Evolutionary conservation across 306 rosid species (phyloP).

Genomic region (Dicorynia guianensis): DNA sequence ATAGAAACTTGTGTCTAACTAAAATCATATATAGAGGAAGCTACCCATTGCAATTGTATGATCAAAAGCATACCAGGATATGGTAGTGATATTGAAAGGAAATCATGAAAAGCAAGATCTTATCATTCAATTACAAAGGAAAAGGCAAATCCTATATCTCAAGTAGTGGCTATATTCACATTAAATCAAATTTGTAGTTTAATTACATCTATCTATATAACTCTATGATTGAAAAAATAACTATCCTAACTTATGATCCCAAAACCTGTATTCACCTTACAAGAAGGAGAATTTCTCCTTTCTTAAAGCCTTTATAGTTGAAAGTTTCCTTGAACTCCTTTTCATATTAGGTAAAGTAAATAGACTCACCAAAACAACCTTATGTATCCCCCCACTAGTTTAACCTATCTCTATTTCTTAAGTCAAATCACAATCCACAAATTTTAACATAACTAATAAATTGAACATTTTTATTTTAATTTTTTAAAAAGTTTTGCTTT

Average conservation of each 20-base stretch:
- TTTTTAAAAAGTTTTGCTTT: too few relatives aligned
- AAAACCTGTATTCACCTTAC: slow-evolving; percentile 34
- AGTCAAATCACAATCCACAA: too few relatives aligned
- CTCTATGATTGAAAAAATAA: slow-evolving; percentile 1
- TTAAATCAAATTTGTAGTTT: slow-evolving; percentile 1
- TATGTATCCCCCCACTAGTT: too few relatives aligned
- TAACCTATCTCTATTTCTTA: too few relatives aligned
- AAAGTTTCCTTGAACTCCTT: too few relatives aligned
- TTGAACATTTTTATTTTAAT: too few relatives aligned
- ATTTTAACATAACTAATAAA: too few relatives aligned
- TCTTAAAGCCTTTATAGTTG: too few relatives aligned
- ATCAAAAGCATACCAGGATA: slow-evolving; percentile 29
- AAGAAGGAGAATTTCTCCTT: slow-evolving; percentile 26
- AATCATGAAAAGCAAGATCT: slow-evolving; percentile 11
- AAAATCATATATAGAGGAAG: slow-evolving; percentile 10
- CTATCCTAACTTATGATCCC: slow-evolving; percentile 26
- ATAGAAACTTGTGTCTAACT: background rate
- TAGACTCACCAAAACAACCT: too few relatives aligned
- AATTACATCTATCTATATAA: slow-evolving; percentile 15
- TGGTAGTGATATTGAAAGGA: background rate
- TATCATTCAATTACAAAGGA: slow-evolving; percentile 8
- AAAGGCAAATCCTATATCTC: slow-evolving; percentile 9
- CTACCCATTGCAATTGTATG: slow-evolving; percentile 3
- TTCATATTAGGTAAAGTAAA: too few relatives aligned
- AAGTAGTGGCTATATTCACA: slow-evolving; percentile 36